Evolutionary conservation across 768 basidiomycete genomes (phyloP), one percentile per base, ranked within the genome.

Genomic region (Psilocybe sp.): DNA sequence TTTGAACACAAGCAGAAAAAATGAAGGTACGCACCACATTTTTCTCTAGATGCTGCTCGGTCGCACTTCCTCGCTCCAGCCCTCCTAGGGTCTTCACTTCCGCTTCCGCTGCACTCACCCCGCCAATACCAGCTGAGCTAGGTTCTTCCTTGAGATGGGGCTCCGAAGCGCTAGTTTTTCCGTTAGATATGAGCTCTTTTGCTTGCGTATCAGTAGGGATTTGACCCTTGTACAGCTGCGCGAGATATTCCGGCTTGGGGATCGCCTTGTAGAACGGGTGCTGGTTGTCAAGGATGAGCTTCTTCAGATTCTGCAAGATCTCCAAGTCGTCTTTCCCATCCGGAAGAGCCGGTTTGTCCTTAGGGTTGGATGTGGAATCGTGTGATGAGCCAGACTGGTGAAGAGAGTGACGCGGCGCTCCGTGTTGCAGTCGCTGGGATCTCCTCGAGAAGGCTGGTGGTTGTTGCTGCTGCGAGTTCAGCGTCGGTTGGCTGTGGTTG

Each of bases 291-390:
- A 82, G 85, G 66, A 91, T 90, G 48, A 78, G 70, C 18, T 80
- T 70, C 65, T 91, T 90, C 64, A 91, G 81, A 49, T 81, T 81
- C 67, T 89, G 81, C 51, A 91, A 76, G 31, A 84, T 76, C 63
- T 89, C 85, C 53, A 90, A 77, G 68, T 89, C 89, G 61, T 72
- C 76, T 58, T 80, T 74, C 7, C 83, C 85, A 16, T 78, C 74
- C 2, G 80, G 77, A 0, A 77, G 60, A n/a, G 59, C 57, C 13
- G 52, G 45, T 16, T 49, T 46, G 46, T 28, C 23, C 23, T 28
- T 28, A 3, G 23, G 23, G 23, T 28, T 28, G 23, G 23, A 28
- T 3, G 7, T 7, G 23, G 23, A 28, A 28, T 28, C 23, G 23
- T 28, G 4, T 28, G 7, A 28, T 28, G 23, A 28, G 23, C 23